Percentiles rank a stretch among this genome's conserved stretches.
These are phyloP conservation scores for Geum urbanum DNA, from an alignment of 306 rosid genomes.

Conservation along the genomic window DNA sequence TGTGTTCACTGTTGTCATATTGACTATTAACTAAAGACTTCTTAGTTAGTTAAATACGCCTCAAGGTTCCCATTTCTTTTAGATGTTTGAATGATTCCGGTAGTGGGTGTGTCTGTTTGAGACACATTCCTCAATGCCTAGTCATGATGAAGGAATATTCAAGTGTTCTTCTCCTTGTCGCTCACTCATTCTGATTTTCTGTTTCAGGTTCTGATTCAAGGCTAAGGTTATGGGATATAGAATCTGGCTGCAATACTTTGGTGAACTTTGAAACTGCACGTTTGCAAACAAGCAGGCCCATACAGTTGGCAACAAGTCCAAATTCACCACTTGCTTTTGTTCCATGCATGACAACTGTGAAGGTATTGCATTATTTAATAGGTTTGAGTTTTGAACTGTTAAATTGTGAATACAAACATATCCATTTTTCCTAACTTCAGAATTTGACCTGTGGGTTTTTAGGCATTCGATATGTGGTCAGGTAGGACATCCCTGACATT, in stretches of 20 bases:
- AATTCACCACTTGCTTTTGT: conserved; percentile 69
- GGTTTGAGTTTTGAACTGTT: conserved; percentile 7
- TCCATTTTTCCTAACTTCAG: conserved; percentile 1
- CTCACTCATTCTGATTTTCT: conserved; percentile 16
- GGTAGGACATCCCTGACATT: conserved; percentile 57
- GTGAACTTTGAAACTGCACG: conserved; percentile 91
- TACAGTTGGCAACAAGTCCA: conserved; percentile 78
- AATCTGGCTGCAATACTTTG: conserved; percentile 89
- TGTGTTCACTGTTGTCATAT: not conserved
- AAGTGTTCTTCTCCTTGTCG: not conserved
- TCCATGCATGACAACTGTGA: conserved; percentile 93
- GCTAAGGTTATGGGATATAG: conserved; percentile 84
- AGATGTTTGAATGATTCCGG: not conserved
- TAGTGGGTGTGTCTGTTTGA: not conserved
- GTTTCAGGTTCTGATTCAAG: conserved; percentile 89
- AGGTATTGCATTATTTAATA: conserved; percentile 36
- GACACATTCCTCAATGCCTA: not conserved
- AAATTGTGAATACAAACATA: conserved; percentile 4
- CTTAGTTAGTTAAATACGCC: not conserved
- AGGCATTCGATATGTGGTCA: conserved; percentile 90
- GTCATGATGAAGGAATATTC: not conserved
- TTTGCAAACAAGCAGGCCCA: conserved; percentile 76
- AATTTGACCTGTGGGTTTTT: conserved; percentile 28
- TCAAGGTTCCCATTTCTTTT: not conserved
- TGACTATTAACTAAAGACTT: not conserved